Evolutionary conservation across 441 rosid genomes (phyloP), one percentile per base, ranked within the genome.

Genomic region (Pelargonium australe): DNA sequence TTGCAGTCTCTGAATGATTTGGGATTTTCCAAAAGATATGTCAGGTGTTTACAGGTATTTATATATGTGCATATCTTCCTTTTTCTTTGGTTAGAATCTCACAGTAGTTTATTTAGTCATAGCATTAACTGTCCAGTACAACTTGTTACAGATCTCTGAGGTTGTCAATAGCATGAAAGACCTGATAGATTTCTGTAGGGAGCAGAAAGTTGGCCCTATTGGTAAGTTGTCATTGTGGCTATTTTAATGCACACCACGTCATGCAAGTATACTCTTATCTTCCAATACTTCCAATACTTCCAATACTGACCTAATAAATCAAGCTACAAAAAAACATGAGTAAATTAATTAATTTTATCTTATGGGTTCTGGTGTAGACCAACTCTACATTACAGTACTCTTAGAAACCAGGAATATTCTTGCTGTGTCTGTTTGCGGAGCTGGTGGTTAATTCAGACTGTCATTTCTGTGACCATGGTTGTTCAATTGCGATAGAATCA

Each of bases 151-250:
- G 98, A 95, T 95, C 51, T 89, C 99, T 40, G 99, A 95, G 90
- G 99, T 95, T 80, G 98, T 95, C 75, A 89, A 80, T 78, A 89
- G 98, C 89, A 95, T 95, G 99, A 95, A 92, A 86, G 99, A 95
- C 82, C 81, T 95, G 78, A 84, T 95, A 67, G 91, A 84, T 80
- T 85, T 92, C 84, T 95, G 95, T 70, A 85, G 77, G 63, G 95
- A 95, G 73, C 80, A 80, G 67, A 88, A 90, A 83, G 85, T 71
- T 72, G 99, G 98, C 75, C 97, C 99, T 0, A 83, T 95, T 25
- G 99, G 99, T 95, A 85, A 77, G 20, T 70, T 43, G 58, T 13
- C 23, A 20, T 20, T 49, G 19, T 51, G 28, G 57, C 20, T 61
- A 25, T 20, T 72, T 28, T 40, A 8, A 2, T 69, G 14, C 51